Percentiles rank a stretch among this genome's conserved stretches.
These are phyloP conservation scores for Camellia japonica DNA, from an alignment of 148 eudicot genomes.

Conservation along the genomic window DNA sequence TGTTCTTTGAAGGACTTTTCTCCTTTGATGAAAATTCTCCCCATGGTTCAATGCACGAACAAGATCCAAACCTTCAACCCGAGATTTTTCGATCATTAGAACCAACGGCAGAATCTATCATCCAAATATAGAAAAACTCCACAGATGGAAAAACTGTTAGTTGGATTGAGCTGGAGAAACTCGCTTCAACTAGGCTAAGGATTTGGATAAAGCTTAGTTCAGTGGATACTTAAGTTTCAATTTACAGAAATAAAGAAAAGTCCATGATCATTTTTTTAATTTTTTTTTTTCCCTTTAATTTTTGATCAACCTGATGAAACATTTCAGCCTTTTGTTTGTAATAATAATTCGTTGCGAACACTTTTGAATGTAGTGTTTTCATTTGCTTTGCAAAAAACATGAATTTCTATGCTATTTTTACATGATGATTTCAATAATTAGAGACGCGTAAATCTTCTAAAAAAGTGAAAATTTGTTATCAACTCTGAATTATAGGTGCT, in stretches of 20 bases:
- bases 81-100: too few relatives aligned
- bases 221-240: background rate
- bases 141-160: background rate
- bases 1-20: too few relatives aligned
- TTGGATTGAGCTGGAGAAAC: background rate
- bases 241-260: background rate
- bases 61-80: too few relatives aligned
- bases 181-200: background rate
- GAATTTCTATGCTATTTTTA: background rate
- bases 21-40: too few relatives aligned
- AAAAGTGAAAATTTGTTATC: background rate
- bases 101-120: too few relatives aligned
- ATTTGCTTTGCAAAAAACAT: background rate
- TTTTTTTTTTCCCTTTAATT: background rate
- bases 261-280: background rate
- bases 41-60: too few relatives aligned
- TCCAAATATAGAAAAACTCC: too few relatives aligned
- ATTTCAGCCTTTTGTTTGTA: too few relatives aligned
- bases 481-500: background rate
- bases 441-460: background rate
- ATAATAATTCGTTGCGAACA: background rate
- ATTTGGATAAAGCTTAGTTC: background rate
- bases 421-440: background rate
- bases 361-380: background rate
- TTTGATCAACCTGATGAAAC: background rate